A percentile compares a stretch with the other conserved stretches of the same genome.
Conservation (phyloP, 495 filamentous ascomycete genomes). For the Echria macrotheca region DNA sequence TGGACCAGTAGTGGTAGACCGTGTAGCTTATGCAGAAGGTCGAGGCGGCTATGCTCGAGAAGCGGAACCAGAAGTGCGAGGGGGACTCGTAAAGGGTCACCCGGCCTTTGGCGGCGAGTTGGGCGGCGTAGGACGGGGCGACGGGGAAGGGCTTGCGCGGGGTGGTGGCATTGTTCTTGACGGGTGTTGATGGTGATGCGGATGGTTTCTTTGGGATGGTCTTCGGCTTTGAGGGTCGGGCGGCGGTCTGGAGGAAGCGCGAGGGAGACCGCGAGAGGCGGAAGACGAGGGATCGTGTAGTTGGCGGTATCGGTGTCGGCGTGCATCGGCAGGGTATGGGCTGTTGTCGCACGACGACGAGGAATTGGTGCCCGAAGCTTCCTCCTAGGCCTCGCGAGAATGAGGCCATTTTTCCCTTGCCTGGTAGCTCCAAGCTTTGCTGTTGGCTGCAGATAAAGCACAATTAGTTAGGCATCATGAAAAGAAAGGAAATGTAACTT, state of each 20-base stretch:
- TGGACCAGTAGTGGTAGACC: slow-evolving; percentile 47
- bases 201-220: too few species aligned
- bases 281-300: slow-evolving; percentile 8
- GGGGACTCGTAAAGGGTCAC: slow-evolving; percentile 57
- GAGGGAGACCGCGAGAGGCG: slow-evolving; percentile 1
- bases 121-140: slow-evolving; percentile 32
- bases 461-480: too few species aligned
- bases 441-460: too few species aligned
- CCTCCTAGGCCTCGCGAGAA: slow-evolving; percentile 2
- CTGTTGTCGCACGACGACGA: slow-evolving; percentile 6
- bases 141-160: neutral
- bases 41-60: slow-evolving; percentile 50
- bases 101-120: slow-evolving; percentile 38
- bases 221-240: too few species aligned
- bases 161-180: neutral
- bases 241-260: slow-evolving; percentile 15
- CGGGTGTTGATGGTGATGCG: neutral
- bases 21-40: slow-evolving; percentile 55
- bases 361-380: slow-evolving; percentile 7
- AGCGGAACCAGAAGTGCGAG: slow-evolving; percentile 53
- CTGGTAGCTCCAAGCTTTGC: too few species aligned
- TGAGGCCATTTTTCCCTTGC: slow-evolving; percentile 8
- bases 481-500: too few species aligned
- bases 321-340: slow-evolving; percentile 4
- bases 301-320: neutral